A percentile compares a stretch with the other conserved stretches of the same genome.
These are phyloP conservation scores for Lodderomyces metapsilosis DNA, from an alignment of 1,139 yeast species.

Conservation along the genomic window DNA sequence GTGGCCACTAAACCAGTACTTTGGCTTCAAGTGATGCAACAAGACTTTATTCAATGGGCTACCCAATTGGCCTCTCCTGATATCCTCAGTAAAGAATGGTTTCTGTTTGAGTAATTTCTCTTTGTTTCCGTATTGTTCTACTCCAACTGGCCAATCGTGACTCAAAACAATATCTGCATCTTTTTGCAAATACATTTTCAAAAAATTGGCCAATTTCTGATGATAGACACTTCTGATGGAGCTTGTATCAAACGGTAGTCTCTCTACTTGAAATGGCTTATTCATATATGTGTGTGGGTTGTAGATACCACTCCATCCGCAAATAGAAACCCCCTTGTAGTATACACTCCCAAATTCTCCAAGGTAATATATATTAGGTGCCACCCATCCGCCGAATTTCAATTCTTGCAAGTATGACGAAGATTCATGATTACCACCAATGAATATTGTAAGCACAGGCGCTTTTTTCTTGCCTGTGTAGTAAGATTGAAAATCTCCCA, in stretches of 20 bases:
- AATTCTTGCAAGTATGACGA: conserved; percentile 74
- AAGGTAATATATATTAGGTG: conserved; percentile 83
- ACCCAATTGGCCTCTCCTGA: conserved; percentile 62
- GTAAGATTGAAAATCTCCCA: conserved; percentile 81
- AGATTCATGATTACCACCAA: conserved; percentile 97
- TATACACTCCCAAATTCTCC: conserved; percentile 78
- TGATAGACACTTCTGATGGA: conserved; percentile 69
- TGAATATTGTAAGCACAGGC: conserved; percentile 74
- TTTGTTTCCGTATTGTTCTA: conserved; percentile 63
- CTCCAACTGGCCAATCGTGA: conserved; percentile 96
- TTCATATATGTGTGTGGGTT: conserved; percentile 38
- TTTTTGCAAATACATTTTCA: conserved; percentile 47
- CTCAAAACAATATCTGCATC: conserved; percentile 56
- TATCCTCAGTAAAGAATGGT: conserved; percentile 67
- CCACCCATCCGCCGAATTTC: conserved; percentile 91
- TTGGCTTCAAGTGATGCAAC: conserved; percentile 56
- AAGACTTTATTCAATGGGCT: conserved; percentile 67
- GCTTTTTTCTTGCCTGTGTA: conserved; percentile 62
- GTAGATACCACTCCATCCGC: conserved; percentile 85
- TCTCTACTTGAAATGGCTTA: conserved; percentile 29
- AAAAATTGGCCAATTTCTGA: conserved; percentile 60
- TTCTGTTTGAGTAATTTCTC: conserved; percentile 50
- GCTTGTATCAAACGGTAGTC: conserved; percentile 46
- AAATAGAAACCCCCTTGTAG: conserved; percentile 71
- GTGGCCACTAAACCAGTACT: conserved; percentile 87